phyloP scores from a whole-genome alignment of 2,329 filamentous ascomycete species.

The Fusarium armeniacum region DNA sequence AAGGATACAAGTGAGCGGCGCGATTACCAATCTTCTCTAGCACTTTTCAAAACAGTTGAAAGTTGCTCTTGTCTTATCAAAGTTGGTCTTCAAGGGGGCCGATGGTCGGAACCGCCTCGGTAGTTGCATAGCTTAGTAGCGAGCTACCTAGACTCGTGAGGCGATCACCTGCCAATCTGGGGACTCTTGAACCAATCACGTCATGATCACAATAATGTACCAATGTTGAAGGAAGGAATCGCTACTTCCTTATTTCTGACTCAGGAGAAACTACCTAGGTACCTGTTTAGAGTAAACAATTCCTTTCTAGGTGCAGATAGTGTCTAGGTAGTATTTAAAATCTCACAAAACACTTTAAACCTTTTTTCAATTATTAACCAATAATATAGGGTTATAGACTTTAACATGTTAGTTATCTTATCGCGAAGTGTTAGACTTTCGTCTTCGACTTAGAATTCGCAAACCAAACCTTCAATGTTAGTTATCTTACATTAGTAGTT shows the following conservation, averaged over 20 bases:
- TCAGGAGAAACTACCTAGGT: neutral
- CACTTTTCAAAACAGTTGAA: neutral
- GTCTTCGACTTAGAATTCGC: too few species aligned
- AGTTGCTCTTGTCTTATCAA: conserved; percentile 42
- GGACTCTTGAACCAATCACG: conserved; percentile 42
- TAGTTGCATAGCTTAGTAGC: conserved; percentile 37
- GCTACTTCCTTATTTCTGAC: neutral
- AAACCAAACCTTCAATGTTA: too few species aligned
- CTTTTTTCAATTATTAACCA: neutral
- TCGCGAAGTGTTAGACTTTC: too few species aligned
- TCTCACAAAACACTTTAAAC: neutral
- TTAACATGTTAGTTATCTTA: neutral
- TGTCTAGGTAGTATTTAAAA: neutral
- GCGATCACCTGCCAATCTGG: conserved; percentile 46
- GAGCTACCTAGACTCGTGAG: conserved; percentile 38
- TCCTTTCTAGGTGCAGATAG: neutral
- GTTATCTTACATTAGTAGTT: neutral
- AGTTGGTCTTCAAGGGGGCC: conserved; percentile 9
- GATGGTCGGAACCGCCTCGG: conserved; percentile 41
- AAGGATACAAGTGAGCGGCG: neutral
- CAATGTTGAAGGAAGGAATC: conserved; percentile 3
- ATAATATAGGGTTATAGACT: neutral
- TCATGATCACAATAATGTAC: conserved; percentile 5
- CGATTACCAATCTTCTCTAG: neutral
- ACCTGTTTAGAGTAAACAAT: neutral